These are phyloP conservation scores for Vicia villosa DNA, from an alignment of 306 rosid species.

Conservation along the genomic window DNA sequence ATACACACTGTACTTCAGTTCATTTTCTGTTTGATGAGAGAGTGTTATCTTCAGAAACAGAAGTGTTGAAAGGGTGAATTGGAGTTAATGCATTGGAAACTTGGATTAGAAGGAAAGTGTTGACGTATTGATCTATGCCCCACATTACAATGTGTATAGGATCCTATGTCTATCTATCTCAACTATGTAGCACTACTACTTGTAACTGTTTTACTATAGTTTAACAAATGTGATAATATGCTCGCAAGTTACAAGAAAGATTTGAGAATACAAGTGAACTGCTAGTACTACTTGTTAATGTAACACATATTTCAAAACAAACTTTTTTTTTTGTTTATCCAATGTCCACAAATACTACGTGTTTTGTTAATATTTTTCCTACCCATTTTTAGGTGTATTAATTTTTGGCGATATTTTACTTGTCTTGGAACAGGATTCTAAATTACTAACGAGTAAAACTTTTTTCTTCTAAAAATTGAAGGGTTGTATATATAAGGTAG, in stretches of 20 bases:
- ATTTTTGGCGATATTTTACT: too few species aligned
- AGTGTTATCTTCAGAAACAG: conserved; percentile 14
- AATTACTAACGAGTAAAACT: too few species aligned
- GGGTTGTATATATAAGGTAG: too few species aligned
- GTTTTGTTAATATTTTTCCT: too few species aligned
- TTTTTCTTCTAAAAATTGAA: too few species aligned
- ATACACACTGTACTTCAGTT: neutral
- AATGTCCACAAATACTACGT: too few species aligned
- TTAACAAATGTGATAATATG: conserved; percentile 6
- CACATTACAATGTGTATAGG: neutral
- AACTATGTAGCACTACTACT: neutral
- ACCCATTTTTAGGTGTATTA: too few species aligned
- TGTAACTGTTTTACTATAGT: neutral
- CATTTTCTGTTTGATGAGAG: conserved; percentile 5
- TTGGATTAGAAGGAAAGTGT: neutral
- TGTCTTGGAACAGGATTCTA: too few species aligned
- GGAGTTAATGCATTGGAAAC: neutral
- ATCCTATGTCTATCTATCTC: neutral
- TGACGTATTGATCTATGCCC: neutral
- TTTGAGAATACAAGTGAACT: neutral
- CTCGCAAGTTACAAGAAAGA: conserved; percentile 8
- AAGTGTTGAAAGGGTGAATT: conserved; percentile 7
- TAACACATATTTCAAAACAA: too few species aligned
- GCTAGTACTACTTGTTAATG: too few species aligned
- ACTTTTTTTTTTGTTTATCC: too few species aligned